Conservation (phyloP, 441 rosid species). For the Adansonia gregorii region DNA sequence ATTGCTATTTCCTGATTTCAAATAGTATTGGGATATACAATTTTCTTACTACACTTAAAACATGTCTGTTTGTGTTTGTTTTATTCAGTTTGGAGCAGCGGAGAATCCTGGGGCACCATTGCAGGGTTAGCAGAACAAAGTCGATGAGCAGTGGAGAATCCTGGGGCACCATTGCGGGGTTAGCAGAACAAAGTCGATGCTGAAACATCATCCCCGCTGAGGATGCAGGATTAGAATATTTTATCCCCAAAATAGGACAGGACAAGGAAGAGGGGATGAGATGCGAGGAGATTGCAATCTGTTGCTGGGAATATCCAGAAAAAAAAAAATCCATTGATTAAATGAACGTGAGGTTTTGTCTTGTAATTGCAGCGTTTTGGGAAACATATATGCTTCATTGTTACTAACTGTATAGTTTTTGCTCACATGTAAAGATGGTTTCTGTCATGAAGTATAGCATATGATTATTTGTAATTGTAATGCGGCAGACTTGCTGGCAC, state of each 20-base stretch:
- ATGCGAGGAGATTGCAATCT: neutral
- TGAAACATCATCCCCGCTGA: neutral
- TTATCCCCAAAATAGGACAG: neutral
- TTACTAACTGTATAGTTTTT: neutral
- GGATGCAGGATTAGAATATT: neutral
- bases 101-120: constrained; percentile 10
- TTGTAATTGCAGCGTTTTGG: constrained; percentile 10
- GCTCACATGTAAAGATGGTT: neutral
- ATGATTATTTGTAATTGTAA: neutral
- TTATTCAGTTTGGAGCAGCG: constrained; percentile 18
- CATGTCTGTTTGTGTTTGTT: neutral
- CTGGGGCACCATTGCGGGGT: constrained; percentile 16
- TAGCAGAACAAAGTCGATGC: neutral
- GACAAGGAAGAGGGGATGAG: neutral
- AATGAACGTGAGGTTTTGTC: neutral
- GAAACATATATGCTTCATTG: neutral
- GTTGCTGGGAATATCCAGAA: neutral
- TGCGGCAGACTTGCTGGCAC: neutral
- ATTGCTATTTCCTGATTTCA: neutral
- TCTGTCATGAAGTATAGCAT: neutral
- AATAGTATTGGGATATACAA: neutral
- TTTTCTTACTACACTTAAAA: neutral
- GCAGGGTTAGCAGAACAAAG: constrained; percentile 11
- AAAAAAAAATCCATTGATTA: neutral
- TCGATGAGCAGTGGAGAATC: neutral